Evolutionary conservation across 192 early-diverging fungal genomes (phyloP).

Genomic region (Coemansia sp.): DNA sequence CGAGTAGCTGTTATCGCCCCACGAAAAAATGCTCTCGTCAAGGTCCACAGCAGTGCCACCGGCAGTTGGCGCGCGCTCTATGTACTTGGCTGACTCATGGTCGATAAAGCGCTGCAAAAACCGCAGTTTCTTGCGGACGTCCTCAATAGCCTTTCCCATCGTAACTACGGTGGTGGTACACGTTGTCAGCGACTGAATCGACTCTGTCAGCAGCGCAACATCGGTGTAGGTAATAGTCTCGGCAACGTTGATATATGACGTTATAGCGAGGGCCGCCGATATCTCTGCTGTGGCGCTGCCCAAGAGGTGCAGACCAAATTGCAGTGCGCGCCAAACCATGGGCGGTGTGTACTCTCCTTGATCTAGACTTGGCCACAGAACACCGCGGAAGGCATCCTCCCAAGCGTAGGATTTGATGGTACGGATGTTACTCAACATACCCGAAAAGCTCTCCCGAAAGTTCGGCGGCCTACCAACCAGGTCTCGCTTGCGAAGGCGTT

Average conservation of each 20-base stretch:
- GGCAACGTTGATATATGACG: conserved; percentile 50
- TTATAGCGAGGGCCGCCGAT: conserved; percentile 57
- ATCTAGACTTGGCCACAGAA: conserved; percentile 58
- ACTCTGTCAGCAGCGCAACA: conserved; percentile 12
- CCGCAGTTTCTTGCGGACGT: conserved; percentile 3
- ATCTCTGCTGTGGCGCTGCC: conserved; percentile 50
- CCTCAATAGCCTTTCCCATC: not conserved
- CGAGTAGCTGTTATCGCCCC: conserved; percentile 39
- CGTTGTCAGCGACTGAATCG: conserved; percentile 17
- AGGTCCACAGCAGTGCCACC: conserved; percentile 9
- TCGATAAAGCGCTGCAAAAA: conserved; percentile 12
- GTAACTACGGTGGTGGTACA: not conserved
- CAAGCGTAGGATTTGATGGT: conserved; percentile 69
- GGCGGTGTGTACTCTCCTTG: conserved; percentile 42
- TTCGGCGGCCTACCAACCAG: conserved; percentile 17
- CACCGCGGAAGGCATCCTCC: conserved; percentile 36
- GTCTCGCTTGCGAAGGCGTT: not conserved
- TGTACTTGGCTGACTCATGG: not conserved
- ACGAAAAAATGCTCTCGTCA: conserved; percentile 21
- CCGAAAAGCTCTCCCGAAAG: conserved; percentile 2
- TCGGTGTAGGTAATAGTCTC: conserved; percentile 14
- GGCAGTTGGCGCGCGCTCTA: not conserved
- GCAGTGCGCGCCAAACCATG: conserved; percentile 20
- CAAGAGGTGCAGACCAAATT: conserved; percentile 10
- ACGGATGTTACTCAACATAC: conserved; percentile 54